Base-by-base conservation (phyloP, 495 filamentous ascomycete species). In the Hypomontagnella submonticulosa region DNA sequence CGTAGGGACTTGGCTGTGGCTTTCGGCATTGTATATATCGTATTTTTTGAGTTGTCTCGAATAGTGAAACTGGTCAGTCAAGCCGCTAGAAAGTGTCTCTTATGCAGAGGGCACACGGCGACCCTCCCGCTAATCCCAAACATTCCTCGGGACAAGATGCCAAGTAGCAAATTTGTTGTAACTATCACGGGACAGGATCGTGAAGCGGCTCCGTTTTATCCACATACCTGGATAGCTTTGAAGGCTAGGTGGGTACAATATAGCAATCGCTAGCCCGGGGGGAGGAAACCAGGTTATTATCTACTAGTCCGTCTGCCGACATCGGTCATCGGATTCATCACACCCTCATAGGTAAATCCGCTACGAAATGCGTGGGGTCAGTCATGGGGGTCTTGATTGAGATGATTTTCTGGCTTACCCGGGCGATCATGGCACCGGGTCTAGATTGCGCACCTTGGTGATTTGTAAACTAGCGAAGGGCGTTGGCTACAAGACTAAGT, bases 191-290 rank as follows among this genome's bases (percentile, higher is more conserved):
- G n/a, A 8, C 51, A 20, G 51, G 15, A 27, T 56, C 37, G 19
- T 38, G 42, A 55, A 51, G 18, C 20, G 19, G 44, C 19, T 20
- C 42, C 42, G 9, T 36, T 11, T 37, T 42, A 54, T 34, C 7
- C 40, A 3, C 36, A 23, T 27, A 6, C 23, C 23, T 27, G 23
- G 23, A 27, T 27, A 6, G 23, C 23, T 2, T 27, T 6, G 23
- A 27, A 3, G 8, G 43, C 27, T 5, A 16, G 11, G 60, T 47
- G 57, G 57, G 27, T 53, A 54, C 46, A 12, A 23, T 53, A 32
- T 53, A 18, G 6, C 23, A 27, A 27, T 27, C 23, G 23, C 23
- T 27, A 49, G 42, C 0, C 12, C 16, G 9, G 44, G 20, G 36
- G 55, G 13, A 27, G 16, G 42, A 32, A 30, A 41, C 12, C 16